Evolutionary conservation across 805 yeast species (phyloP), one percentile per base, ranked within the genome.

Genomic region (Sporopachydermia quercuum): DNA sequence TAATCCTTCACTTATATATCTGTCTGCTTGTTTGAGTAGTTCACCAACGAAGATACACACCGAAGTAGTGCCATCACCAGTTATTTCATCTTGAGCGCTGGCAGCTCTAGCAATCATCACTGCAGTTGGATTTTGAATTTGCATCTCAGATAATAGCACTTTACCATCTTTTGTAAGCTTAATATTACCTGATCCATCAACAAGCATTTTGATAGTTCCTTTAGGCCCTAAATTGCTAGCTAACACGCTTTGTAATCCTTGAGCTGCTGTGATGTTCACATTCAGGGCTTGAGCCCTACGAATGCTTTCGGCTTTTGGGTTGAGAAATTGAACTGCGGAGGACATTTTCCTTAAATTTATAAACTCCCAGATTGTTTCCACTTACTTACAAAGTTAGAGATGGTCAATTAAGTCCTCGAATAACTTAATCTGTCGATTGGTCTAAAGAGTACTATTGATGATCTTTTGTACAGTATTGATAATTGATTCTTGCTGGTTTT

Each of bases 31-130:
- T 57, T 83, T 84, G 56, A 91, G 70, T 45, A 91, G 66, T 58
- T 89, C 96, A 41, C 98, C 98, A 35, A 91, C 98, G 41, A 87
- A 70, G 46, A 93, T 68, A 36, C 87, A 89, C 40, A 91, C 98
- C 2, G 96, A 81, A 4, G 97, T 89, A 41, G 98, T 91, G 47
- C 98, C 98, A 61, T 91, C 98, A 39, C 98, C 98, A n/a, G 97
- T 83, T 55, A 91, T 85, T 60, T 91, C 98, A 59, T 91, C 98
- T 62, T 91, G 98, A 0, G 98, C 96, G 37, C 95, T 76, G 38
- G 98, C 98, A 11, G 97, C 98, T 48, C 97, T 72, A 2, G 98
- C 94, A 62, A 81, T 81, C 82, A 81, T 75, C 27, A 81, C 82
- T 0, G 93, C 93, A 3, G 93, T 82, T 6, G 93, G 93, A 46